Evolutionary conservation across 352 stramenopile species (phyloP).

Genomic region (Globisporangium cederbergense): DNA sequence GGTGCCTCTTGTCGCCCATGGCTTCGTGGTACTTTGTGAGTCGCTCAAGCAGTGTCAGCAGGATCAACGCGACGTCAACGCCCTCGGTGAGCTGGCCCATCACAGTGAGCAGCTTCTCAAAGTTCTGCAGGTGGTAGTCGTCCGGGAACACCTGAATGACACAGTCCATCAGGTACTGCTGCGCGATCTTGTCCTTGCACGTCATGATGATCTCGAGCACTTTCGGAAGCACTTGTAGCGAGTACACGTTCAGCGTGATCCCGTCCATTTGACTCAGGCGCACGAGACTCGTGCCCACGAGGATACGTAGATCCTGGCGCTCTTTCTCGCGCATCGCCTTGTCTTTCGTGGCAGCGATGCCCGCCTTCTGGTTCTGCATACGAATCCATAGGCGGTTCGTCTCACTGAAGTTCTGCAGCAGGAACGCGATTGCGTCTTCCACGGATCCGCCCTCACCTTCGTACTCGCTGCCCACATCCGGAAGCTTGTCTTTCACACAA

Average conservation of each 20-base stretch:
- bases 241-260: constrained; percentile 89
- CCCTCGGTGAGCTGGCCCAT: constrained; percentile 86
- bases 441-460: constrained; percentile 67
- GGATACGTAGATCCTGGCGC: constrained; percentile 93
- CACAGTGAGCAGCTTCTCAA: constrained; percentile 86
- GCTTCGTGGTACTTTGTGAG: constrained; percentile 88
- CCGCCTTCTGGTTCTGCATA: constrained; percentile 90
- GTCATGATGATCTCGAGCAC: constrained; percentile 93
- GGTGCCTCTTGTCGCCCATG: constrained; percentile 22
- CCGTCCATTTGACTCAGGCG: constrained; percentile 95
- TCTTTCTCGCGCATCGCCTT: constrained; percentile 74
- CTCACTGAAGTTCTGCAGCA: constrained; percentile 97
- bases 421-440: constrained; percentile 93
- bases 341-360: constrained; percentile 65
- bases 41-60: constrained; percentile 93
- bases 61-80: constrained; percentile 89
- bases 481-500: constrained; percentile 93
- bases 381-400: constrained; percentile 99
- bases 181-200: constrained; percentile 95
- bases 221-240: constrained; percentile 84
- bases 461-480: constrained; percentile 71
- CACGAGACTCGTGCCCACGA: constrained; percentile 98
- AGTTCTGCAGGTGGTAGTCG: constrained; percentile 97
- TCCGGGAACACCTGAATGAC: constrained; percentile 98
- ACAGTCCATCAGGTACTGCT: constrained; percentile 99